Percentiles rank a stretch among this genome's conserved stretches.
Evolutionary conservation across 225 moss, liverwort and hornwort genomes (phyloP).

Genomic region (Physcomitrium patens): DNA sequence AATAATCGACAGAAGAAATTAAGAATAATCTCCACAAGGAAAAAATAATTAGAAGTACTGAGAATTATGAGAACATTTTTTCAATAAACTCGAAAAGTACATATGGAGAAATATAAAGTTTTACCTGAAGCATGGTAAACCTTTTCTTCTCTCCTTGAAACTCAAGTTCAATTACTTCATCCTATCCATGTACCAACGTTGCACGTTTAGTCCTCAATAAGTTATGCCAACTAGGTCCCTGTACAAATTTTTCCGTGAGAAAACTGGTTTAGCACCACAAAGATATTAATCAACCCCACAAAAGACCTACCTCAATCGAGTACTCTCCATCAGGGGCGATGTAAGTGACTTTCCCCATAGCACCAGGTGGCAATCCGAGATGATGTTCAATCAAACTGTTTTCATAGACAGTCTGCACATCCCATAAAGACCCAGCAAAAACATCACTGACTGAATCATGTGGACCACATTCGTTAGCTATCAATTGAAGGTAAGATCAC

Average conservation of each 20-base stretch:
- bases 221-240: background rate
- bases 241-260: too few relatives aligned
- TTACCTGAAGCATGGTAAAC: slow-evolving; percentile 62
- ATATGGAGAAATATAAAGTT: background rate
- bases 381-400: slow-evolving; percentile 77
- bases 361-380: slow-evolving; percentile 62
- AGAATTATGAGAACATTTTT: too few relatives aligned
- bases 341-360: slow-evolving; percentile 62
- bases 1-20: background rate
- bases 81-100: too few relatives aligned
- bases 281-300: background rate
- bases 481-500: background rate
- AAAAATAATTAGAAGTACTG: too few relatives aligned
- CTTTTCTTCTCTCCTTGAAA: slow-evolving; percentile 67
- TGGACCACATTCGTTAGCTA: background rate
- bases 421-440: background rate
- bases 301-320: slow-evolving; percentile 37
- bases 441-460: background rate
- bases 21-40: background rate
- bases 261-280: background rate
- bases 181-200: slow-evolving; percentile 26
- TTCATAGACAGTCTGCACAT: slow-evolving; percentile 54
- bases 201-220: background rate
- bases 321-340: slow-evolving; percentile 66
- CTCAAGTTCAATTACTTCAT: slow-evolving; percentile 67